Base-by-base conservation (phyloP, 2,329 filamentous ascomycete species). In the Pyrenophora seminiperda region DNA sequence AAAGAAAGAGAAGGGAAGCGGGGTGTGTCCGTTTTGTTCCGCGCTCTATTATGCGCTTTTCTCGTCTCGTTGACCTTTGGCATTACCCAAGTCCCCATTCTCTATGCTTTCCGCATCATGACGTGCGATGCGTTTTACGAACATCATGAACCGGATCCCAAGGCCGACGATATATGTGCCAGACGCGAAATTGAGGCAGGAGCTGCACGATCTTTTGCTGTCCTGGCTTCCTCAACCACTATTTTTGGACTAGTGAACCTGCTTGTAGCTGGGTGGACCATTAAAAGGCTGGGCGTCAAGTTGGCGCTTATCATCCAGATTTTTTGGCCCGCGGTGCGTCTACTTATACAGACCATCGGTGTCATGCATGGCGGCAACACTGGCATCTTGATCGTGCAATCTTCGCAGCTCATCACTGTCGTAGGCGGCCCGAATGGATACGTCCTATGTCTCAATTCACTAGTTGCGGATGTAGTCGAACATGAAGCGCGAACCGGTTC, bases 51-150 rank as follows among this genome's bases (percentile, higher is more conserved):
- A 34, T 81, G 81, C 48, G 82, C 81, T 5, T 86, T 86, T 61
- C 71, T 87, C 13, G 81, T 86, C 45, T 84, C 77, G 4, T 59
- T 79, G 27, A 77, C 76, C 5, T 80, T 81, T 61, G 70, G 74
- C 15, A 76, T 80, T 15, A 81, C 79, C 0, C 78, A 80, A 62
- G 78, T 79, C 4, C 77, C 77, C 6, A 66, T 81, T 5, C 69
- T 88, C 37, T 88, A 87, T 68, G 84, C 86, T 18, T 89, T 90
- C 60, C 84, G 85, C 49, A 66, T 88, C 1, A 89, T 90, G 86
- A 84, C 83, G 41, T 90, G 87, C 70, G 84, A 90, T 46, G 79
- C 81, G 42, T 90, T 84, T 67, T 90, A 89, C 70, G 74, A 78
- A 29, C 75, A 75, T 2, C 81, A 88, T 79, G 0, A 81, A 75